Percentiles rank a stretch among this genome's conserved stretches.
phyloP scores from a whole-genome alignment of 441 rosid genomes.

The Arabidopsis lyrata region DNA sequence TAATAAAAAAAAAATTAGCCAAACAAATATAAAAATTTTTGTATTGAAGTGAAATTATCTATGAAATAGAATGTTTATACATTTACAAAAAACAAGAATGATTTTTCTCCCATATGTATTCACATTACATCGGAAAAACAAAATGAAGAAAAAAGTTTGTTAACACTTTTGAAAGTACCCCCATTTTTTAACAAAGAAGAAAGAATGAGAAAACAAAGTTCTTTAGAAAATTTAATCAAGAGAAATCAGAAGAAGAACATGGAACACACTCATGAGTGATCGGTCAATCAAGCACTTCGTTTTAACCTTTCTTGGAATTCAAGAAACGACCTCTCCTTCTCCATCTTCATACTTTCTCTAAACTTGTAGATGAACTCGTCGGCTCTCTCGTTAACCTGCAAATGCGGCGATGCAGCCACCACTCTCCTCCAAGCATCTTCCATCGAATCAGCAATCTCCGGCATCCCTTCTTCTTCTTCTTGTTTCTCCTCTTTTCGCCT shows the following conservation, averaged over 20 bases:
- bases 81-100: conserved; percentile 13
- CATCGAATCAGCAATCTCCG: conserved; percentile 42
- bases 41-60: not conserved
- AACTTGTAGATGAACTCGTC: conserved; percentile 74
- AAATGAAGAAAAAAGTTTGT: not conserved
- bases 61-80: conserved; percentile 23
- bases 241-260: conserved; percentile 11
- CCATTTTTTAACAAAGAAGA: conserved; percentile 2
- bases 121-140: conserved; percentile 23
- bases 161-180: not conserved
- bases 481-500: conserved; percentile 44
- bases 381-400: conserved; percentile 78
- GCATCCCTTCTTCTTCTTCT: conserved; percentile 34
- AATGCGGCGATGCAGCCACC: conserved; percentile 75
- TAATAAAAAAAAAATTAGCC: not conserved
- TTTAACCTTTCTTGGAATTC: conserved; percentile 76
- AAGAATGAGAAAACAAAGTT: conserved; percentile 27
- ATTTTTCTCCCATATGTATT: conserved; percentile 14
- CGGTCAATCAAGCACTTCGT: conserved; percentile 55
- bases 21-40: not conserved
- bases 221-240: conserved; percentile 25
- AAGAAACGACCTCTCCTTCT: conserved; percentile 63
- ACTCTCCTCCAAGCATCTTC: conserved; percentile 85
- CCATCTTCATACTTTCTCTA: conserved; percentile 59
- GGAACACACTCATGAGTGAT: conserved; percentile 22